phyloP scores from a whole-genome alignment of 306 rosid genomes.

The Trifolium fragiferum region DNA sequence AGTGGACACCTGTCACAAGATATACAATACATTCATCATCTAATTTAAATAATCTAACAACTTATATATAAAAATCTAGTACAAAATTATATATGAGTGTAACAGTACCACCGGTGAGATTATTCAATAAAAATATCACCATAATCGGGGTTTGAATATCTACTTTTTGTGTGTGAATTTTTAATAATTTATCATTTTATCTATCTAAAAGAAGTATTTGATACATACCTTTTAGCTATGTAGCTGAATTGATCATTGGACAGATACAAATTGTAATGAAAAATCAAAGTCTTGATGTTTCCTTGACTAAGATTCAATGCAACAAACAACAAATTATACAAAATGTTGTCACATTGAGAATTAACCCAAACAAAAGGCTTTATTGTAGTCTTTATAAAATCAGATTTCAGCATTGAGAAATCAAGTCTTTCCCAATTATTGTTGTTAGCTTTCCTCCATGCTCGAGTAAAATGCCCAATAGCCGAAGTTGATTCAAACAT shows the following conservation, averaged over 20 bases:
- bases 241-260: neutral
- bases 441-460: neutral
- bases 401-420: neutral
- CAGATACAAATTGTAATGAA: neutral
- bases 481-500: neutral
- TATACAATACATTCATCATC: neutral
- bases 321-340: neutral
- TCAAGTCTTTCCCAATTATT: neutral
- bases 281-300: conserved; percentile 3
- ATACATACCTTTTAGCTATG: conserved; percentile 6
- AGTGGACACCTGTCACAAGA: conserved; percentile 1
- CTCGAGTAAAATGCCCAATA: neutral
- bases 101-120: too few relatives aligned
- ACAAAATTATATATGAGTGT: too few relatives aligned
- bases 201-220: too few relatives aligned
- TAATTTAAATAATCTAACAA: too few relatives aligned
- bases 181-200: too few relatives aligned
- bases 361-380: neutral
- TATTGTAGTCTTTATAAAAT: neutral
- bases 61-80: too few relatives aligned
- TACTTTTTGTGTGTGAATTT: too few relatives aligned
- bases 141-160: too few relatives aligned
- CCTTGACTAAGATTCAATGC: neutral
- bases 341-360: neutral
- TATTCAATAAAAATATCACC: too few relatives aligned